A percentile compares a stretch with the other conserved stretches of the same genome.
Evolutionary conservation across 202 grass and related monocot genomes (phyloP).

Genomic region (Setaria italica): DNA sequence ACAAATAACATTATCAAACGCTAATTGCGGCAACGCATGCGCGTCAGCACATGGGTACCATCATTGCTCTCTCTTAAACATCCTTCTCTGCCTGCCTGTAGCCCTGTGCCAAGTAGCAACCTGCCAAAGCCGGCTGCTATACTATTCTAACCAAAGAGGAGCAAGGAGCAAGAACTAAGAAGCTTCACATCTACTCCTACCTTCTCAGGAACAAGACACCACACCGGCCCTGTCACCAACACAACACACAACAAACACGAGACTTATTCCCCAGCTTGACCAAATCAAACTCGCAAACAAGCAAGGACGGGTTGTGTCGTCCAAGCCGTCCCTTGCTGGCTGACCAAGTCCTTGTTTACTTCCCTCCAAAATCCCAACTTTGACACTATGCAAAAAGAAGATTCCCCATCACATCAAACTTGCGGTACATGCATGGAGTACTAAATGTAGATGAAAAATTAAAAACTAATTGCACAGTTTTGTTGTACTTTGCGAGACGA

Average conservation of each 20-base stretch:
- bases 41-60: slow-evolving; percentile 17
- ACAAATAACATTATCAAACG: neutral
- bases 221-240: neutral
- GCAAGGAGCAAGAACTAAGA: slow-evolving; percentile 14
- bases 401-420: no score
- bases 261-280: slow-evolving; percentile 45
- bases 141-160: neutral
- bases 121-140: neutral
- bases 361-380: no score
- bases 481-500: no score
- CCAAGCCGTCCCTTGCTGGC: slow-evolving; percentile 27
- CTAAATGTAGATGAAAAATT: no score
- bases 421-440: no score
- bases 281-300: slow-evolving; percentile 28
- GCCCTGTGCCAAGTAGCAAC: neutral
- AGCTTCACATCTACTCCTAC: slow-evolving; percentile 30
- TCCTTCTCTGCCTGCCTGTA: neutral
- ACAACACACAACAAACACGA: slow-evolving; percentile 34
- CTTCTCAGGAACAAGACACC: slow-evolving; percentile 12
- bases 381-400: no score
- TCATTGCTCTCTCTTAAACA: slow-evolving; percentile 21
- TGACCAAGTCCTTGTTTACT: slow-evolving; percentile 12
- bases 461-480: no score
- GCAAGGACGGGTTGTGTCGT: neutral
- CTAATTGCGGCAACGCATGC: neutral